phyloP scores from a whole-genome alignment of 1,139 yeast genomes.

The Sugiyamaella sp. region DNA sequence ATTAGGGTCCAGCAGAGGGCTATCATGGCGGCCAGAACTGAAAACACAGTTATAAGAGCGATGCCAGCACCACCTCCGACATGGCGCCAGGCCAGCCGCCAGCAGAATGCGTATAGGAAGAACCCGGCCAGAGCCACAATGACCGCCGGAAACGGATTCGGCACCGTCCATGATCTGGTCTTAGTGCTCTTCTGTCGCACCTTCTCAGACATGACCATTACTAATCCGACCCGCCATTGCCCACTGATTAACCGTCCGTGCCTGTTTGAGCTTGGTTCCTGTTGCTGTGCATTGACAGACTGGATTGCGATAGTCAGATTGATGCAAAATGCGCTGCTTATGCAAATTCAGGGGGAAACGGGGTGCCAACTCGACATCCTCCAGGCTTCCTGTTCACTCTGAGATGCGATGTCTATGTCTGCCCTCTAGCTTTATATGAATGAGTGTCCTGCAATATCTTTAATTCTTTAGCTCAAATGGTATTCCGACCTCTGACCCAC shows the following conservation, averaged over 20 bases:
- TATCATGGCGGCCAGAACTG: conserved; percentile 29
- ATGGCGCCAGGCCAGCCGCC: conserved; percentile 40
- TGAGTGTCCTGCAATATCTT: no score
- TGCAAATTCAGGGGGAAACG: not conserved
- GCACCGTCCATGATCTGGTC: not conserved
- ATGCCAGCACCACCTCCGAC: conserved; percentile 38
- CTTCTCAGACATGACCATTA: not conserved
- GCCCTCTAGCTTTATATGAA: no score
- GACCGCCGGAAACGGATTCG: conserved; percentile 29
- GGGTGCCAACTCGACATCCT: no score
- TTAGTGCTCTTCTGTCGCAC: not conserved
- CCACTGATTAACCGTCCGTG: not conserved
- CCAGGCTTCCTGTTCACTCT: no score
- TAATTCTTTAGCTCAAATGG: no score
- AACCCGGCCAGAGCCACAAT: conserved; percentile 40
- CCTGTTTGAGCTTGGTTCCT: not conserved
- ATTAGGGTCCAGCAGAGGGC: conserved; percentile 35
- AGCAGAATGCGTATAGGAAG: conserved; percentile 42
- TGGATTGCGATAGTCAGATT: no score
- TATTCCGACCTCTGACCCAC: no score
- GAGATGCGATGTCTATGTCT: no score
- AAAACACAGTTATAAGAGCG: conserved; percentile 37
- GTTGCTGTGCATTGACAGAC: no score
- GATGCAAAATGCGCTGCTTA: not conserved
- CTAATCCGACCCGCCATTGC: not conserved